Conservation (phyloP, 2,329 filamentous ascomycete species). For the Amesomyces nigricolor region DNA sequence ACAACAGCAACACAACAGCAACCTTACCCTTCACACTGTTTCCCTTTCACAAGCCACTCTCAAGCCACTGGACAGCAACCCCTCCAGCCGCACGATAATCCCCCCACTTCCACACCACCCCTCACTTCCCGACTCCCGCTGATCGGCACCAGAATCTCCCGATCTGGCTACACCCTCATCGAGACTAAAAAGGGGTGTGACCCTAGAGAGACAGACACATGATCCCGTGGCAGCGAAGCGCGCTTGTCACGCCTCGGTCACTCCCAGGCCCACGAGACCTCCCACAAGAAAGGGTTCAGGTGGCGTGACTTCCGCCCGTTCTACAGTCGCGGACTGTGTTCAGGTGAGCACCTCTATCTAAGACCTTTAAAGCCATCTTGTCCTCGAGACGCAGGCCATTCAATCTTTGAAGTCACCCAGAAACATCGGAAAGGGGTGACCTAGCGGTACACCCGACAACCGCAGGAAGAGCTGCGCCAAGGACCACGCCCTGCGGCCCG, state of each 20-base stretch:
- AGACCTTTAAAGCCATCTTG: too few relatives aligned
- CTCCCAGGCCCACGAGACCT: not conserved
- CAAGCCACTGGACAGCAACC: not conserved
- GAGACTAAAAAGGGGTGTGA: not conserved
- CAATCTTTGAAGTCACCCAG: too few relatives aligned
- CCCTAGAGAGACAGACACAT: constrained; percentile 1
- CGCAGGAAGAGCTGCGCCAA: not conserved
- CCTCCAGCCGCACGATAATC: not conserved
- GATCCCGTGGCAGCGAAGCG: not conserved
- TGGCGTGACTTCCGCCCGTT: too few relatives aligned
- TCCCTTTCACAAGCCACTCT: not conserved
- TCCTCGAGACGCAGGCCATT: too few relatives aligned
- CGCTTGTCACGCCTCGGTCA: not conserved
- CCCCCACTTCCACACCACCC: not conserved
- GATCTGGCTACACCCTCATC: constrained; percentile 1
- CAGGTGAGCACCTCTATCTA: too few relatives aligned
- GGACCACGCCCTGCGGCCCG: constrained; percentile 3
- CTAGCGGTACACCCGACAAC: too few relatives aligned
- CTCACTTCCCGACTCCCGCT: not conserved
- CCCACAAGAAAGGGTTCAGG: too few relatives aligned
- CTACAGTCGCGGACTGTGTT: not conserved
- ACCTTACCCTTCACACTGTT: not conserved
- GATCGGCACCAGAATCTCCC: constrained; percentile 13
- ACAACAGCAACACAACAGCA: not conserved
- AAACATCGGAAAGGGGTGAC: too few relatives aligned